Evolutionary conservation across 495 filamentous ascomycete genomes (phyloP), one percentile per base, ranked within the genome.

Genomic region (Penicillium odoratum): DNA sequence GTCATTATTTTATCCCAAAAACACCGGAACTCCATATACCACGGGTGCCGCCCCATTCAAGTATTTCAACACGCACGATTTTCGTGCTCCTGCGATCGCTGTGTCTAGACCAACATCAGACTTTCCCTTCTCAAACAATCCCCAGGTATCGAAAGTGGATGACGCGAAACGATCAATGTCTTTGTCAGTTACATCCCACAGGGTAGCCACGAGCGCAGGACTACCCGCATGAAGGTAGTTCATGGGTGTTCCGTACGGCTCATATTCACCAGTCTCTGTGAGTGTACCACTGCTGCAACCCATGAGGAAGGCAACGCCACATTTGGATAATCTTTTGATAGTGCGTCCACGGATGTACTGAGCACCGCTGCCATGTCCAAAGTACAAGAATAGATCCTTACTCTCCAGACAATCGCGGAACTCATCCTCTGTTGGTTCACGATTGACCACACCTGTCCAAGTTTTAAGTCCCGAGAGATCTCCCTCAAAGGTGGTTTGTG

Each of bases 161-260:
- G 84, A 83, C 0, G 91, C 86, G 68, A 97, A 96, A 36, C 92
- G 87, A 76, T 98, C 94, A 63, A 96, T 94, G 68, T 98, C 94
- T 61, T 88, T 88, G 64, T 98, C 94, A 11, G 95, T 98, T 21
- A 98, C 94, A 71, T 98, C 94, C 94, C 94, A 98, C 36, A 98
- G 78, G 5, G 90, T 96, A 21, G 89, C 93, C 0, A 97, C 85
- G 16, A 97, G 79, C 9, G 93, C 91, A 3, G 90, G 87, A 51
- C 81, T 83, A 7, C 93, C 93, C 0, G 91, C 91, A 36, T 92
- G 82, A 72, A 98, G 83, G 72, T 97, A 98, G 58, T 90, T 90
- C 71, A 92, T 83, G n/a, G 90, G 88, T 34, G 90, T 91, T 0
- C 94, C 94, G 62, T 89, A 88, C 1, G 89, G 88, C 67, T 97